phyloP scores from a whole-genome alignment of 2,329 filamentous ascomycete genomes.

The Hypoxylon rubiginosum region DNA sequence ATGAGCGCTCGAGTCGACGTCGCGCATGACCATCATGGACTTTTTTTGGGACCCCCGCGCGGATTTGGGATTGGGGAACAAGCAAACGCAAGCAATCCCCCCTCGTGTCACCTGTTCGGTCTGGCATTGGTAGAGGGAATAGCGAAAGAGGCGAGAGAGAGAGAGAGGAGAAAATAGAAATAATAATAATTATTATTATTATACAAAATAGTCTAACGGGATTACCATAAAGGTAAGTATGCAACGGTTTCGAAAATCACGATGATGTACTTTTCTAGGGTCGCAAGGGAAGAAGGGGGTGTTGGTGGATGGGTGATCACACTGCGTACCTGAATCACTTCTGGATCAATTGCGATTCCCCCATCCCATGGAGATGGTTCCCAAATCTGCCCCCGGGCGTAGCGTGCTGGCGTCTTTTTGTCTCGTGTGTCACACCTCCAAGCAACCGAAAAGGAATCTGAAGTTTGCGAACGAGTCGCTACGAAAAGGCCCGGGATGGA shows the following conservation, averaged over 20 bases:
- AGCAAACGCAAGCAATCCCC: conserved; percentile 17
- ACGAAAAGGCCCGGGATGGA: conserved; percentile 16
- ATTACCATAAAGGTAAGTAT: conserved; percentile 20
- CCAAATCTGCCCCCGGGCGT: conserved; percentile 19
- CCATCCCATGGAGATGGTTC: conserved; percentile 25
- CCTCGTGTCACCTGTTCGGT: conserved; percentile 32
- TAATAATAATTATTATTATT: not conserved
- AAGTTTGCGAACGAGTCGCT: conserved; percentile 18
- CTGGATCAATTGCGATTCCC: conserved; percentile 17
- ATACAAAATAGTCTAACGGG: not conserved
- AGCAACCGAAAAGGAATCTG: conserved; percentile 33
- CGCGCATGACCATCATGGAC: conserved; percentile 40
- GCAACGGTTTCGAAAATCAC: conserved; percentile 38
- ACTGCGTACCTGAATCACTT: conserved; percentile 43
- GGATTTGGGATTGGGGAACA: conserved; percentile 19
- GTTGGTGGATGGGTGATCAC: conserved; percentile 33
- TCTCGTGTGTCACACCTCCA: conserved; percentile 41
- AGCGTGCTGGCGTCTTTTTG: conserved; percentile 34
- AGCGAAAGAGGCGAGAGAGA: conserved; percentile 3
- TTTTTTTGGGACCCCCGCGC: conserved; percentile 22
- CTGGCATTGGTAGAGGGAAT: conserved; percentile 18
- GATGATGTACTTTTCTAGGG: conserved; percentile 2
- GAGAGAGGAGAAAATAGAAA: not conserved
- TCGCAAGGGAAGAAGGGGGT: conserved; percentile 28
- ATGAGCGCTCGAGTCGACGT: conserved; percentile 24